Percentiles rank a stretch among this genome's conserved stretches.
Conservation (phyloP, 1,284 basidiomycete genomes). For the Ceratobasidium sp. region DNA sequence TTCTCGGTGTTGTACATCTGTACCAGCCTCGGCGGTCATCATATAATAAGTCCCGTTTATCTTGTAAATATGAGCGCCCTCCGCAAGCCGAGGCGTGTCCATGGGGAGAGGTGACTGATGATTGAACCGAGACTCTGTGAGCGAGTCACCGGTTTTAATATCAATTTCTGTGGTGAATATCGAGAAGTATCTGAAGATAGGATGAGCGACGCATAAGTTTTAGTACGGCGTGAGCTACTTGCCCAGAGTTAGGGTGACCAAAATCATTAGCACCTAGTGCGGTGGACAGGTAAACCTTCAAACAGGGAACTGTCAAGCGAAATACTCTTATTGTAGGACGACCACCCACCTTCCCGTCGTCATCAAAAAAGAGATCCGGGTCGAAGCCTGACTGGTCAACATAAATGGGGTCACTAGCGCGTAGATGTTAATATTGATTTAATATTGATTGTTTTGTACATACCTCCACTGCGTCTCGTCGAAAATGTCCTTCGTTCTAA, state of each 20-base stretch:
- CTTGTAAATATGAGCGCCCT: slow-evolving; percentile 47
- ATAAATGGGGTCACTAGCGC: slow-evolving; percentile 42
- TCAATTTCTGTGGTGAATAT: slow-evolving; percentile 48
- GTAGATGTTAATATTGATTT: neutral
- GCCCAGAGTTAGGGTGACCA: slow-evolving; percentile 45
- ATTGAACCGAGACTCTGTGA: slow-evolving; percentile 43
- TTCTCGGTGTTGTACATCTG: slow-evolving; percentile 42
- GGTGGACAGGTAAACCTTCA: slow-evolving; percentile 42
- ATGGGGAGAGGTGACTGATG: slow-evolving; percentile 35
- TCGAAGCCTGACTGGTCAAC: slow-evolving; percentile 45
- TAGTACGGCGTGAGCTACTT: neutral
- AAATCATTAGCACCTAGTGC: slow-evolving; percentile 33
- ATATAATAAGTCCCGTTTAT: slow-evolving; percentile 45
- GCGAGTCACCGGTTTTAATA: slow-evolving; percentile 46
- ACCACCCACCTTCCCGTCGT: slow-evolving; percentile 39
- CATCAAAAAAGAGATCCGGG: slow-evolving; percentile 46
- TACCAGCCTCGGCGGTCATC: slow-evolving; percentile 46
- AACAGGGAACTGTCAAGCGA: neutral
- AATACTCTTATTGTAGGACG: neutral
- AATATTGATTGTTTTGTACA: neutral
- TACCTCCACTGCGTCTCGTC: slow-evolving; percentile 45
- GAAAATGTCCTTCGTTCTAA: slow-evolving; percentile 43
- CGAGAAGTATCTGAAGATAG: slow-evolving; percentile 38
- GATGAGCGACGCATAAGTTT: neutral
- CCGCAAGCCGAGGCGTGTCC: slow-evolving; percentile 43